Evolutionary conservation across 2,329 filamentous ascomycete genomes (phyloP).

Genomic region (Aspergillus persii): DNA sequence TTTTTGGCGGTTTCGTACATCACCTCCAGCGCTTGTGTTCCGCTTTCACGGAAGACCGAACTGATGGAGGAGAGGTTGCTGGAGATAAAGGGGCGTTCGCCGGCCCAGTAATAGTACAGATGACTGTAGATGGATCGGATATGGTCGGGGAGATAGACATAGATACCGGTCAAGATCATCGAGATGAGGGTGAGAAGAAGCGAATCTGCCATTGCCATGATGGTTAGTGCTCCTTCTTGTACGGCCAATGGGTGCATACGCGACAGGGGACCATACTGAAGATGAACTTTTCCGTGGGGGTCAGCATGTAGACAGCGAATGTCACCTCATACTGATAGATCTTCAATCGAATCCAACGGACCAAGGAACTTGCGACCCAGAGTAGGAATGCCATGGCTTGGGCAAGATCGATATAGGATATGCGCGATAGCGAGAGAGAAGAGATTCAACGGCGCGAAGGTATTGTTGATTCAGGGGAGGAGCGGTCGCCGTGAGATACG

Average conservation of each 20-base stretch:
- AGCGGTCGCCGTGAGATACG: neutral
- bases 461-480: neutral
- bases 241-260: neutral
- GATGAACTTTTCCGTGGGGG: constrained; percentile 90
- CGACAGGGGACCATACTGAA: constrained; percentile 68
- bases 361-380: constrained; percentile 52
- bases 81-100: constrained; percentile 56
- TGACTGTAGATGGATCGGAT: constrained; percentile 76
- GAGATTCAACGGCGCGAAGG: neutral
- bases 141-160: constrained; percentile 92
- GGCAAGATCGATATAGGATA: neutral
- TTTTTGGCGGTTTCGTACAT: constrained; percentile 49
- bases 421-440: constrained; percentile 4
- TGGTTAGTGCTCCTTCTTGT: neutral
- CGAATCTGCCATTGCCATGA: constrained; percentile 62
- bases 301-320: constrained; percentile 95
- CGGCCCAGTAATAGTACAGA: constrained; percentile 92
- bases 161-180: constrained; percentile 80
- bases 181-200: constrained; percentile 86
- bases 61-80: constrained; percentile 31
- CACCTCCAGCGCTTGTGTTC: constrained; percentile 41
- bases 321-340: constrained; percentile 98
- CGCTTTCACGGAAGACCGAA: constrained; percentile 31
- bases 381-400: constrained; percentile 28
- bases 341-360: constrained; percentile 89